Evolutionary conservation across 2,329 filamentous ascomycete species (phyloP).

Genomic region (Aspergillus awamori): DNA sequence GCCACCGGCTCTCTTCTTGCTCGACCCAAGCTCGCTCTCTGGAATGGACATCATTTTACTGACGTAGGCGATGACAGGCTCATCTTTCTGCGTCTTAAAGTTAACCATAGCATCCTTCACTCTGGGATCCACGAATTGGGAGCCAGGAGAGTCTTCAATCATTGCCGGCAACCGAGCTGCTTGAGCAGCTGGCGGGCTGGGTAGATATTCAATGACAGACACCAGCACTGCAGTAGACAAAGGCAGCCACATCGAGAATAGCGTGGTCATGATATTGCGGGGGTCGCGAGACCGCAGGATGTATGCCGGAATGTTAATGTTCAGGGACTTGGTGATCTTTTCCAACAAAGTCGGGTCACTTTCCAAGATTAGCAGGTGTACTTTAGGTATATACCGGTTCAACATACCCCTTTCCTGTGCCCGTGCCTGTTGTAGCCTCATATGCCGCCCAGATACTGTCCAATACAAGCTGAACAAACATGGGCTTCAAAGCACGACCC

Average conservation of each 20-base stretch:
- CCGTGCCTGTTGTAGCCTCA: conserved; percentile 80
- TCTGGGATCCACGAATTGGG: conserved; percentile 66
- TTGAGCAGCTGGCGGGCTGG: conserved; percentile 80
- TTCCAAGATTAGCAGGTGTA: conserved; percentile 37
- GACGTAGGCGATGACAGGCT: conserved; percentile 88
- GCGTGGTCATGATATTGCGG: conserved; percentile 76
- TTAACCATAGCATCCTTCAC: conserved; percentile 80
- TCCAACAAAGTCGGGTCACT: conserved; percentile 79
- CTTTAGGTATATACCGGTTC: neutral
- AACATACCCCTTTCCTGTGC: conserved; percentile 74
- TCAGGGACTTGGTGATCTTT: conserved; percentile 92
- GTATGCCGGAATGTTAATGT: conserved; percentile 81
- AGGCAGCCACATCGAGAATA: conserved; percentile 89
- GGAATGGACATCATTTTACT: conserved; percentile 98
- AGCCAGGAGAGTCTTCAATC: conserved; percentile 77
- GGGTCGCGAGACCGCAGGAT: conserved; percentile 82
- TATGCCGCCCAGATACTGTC: conserved; percentile 98
- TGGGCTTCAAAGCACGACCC: conserved; percentile 85
- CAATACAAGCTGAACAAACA: conserved; percentile 95
- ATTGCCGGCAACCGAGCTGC: conserved; percentile 76
- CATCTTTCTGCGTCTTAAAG: conserved; percentile 70
- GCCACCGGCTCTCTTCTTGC: conserved; percentile 70
- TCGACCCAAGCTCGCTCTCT: conserved; percentile 86
- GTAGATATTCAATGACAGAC: conserved; percentile 89
- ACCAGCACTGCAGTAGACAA: conserved; percentile 90